phyloP scores from a whole-genome alignment of 495 filamentous ascomycete species.

The Cladorrhinum samala region DNA sequence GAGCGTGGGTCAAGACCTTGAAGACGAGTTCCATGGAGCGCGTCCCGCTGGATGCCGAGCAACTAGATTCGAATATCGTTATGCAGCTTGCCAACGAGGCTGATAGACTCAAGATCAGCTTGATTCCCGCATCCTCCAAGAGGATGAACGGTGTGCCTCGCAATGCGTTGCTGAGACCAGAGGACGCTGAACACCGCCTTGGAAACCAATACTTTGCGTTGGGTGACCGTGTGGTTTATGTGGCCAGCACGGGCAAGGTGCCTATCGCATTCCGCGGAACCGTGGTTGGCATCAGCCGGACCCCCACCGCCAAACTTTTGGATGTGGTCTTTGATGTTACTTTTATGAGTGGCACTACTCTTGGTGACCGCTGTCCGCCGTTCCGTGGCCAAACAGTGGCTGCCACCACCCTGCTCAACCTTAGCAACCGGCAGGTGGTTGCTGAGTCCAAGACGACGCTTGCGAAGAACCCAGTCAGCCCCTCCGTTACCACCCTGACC shows the following conservation, averaged over 20 bases:
- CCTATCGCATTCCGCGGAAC: conserved; percentile 90
- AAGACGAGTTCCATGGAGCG: conserved; percentile 87
- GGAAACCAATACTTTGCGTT: conserved; percentile 77
- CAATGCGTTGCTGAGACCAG: conserved; percentile 78
- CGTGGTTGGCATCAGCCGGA: conserved; percentile 84
- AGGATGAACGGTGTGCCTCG: conserved; percentile 75
- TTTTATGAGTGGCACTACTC: conserved; percentile 92
- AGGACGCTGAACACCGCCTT: conserved; percentile 85
- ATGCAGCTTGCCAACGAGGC: conserved; percentile 72
- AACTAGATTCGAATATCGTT: conserved; percentile 87
- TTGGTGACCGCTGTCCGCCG: conserved; percentile 84
- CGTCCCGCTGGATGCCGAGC: conserved; percentile 90
- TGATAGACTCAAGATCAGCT: conserved; percentile 47
- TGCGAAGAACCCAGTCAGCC: conserved; percentile 49
- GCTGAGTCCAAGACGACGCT: conserved; percentile 62
- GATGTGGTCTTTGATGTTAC: conserved; percentile 90
- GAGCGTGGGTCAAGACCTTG: conserved; percentile 81
- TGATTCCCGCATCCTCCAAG: conserved; percentile 39
- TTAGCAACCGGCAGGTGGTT: conserved; percentile 74
- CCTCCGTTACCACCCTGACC: conserved; percentile 55
- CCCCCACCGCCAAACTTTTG: conserved; percentile 69
- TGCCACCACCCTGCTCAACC: conserved; percentile 74
- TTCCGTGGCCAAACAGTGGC: conserved; percentile 94
- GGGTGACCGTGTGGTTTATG: conserved; percentile 89
- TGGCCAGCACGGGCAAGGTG: conserved; percentile 87